These are phyloP conservation scores for Seiridium unicorne DNA, from an alignment of 2,329 filamentous ascomycete species.

Conservation along the genomic window DNA sequence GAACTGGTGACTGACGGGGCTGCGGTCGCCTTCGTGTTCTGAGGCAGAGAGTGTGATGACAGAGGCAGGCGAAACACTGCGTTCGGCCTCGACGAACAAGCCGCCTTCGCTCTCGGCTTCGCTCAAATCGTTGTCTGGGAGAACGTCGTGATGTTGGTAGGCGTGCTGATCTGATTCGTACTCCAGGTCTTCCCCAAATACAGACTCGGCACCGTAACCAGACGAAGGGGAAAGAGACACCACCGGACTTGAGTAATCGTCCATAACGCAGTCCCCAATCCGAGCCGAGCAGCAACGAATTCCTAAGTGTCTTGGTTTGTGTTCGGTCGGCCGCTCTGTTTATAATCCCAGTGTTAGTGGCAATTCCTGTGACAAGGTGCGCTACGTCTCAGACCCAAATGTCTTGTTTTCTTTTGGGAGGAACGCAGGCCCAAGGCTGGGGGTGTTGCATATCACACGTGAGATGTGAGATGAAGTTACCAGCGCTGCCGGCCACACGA, in stretches of 20 bases:
- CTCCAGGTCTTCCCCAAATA: background rate
- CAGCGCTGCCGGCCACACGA: too few species aligned
- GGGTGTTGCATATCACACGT: too few species aligned
- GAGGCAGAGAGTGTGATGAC: background rate
- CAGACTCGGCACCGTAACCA: background rate
- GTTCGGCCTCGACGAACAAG: background rate
- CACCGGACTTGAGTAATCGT: background rate
- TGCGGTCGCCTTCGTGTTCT: background rate
- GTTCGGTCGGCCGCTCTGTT: background rate
- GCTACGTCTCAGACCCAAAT: too few species aligned
- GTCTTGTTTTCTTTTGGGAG: too few species aligned
- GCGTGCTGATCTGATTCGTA: background rate
- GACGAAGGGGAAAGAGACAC: background rate
- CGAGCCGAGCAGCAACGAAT: background rate
- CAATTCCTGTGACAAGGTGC: background rate
- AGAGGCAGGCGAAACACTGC: conserved; percentile 1
- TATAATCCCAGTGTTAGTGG: background rate
- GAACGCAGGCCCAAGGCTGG: too few species aligned
- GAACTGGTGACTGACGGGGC: background rate
- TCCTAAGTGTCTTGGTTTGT: background rate
- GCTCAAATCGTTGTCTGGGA: background rate
- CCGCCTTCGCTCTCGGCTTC: conserved; percentile 1
- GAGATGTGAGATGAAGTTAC: too few species aligned
- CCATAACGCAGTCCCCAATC: conserved; percentile 5
- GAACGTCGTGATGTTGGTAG: background rate